Conservation (phyloP, 441 rosid genomes). For the Erodium moschatum region DNA sequence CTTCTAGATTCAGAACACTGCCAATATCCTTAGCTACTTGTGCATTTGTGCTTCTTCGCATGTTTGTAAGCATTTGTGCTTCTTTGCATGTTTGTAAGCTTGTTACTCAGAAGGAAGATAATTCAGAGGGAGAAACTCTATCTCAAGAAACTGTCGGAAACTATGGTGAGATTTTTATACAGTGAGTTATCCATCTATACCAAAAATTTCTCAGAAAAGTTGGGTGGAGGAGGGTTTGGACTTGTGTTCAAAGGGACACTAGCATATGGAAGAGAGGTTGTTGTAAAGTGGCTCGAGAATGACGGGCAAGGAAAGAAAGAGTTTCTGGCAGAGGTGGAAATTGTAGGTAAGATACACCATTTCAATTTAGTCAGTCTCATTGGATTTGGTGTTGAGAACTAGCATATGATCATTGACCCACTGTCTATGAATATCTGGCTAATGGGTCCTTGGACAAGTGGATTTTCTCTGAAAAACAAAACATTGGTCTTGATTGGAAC, state of each 20-base stretch:
- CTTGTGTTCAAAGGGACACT: slow-evolving; percentile 24
- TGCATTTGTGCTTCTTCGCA: too few relatives aligned
- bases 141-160: too few relatives aligned
- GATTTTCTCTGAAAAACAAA: too few relatives aligned
- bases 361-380: slow-evolving; percentile 23
- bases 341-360: slow-evolving; percentile 21
- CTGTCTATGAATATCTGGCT: slow-evolving; percentile 26
- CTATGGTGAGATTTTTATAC: slow-evolving; percentile 18
- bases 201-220: slow-evolving; percentile 19
- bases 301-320: slow-evolving; percentile 23
- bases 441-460: slow-evolving; percentile 7
- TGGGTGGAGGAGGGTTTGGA: slow-evolving; percentile 33
- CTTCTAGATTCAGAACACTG: too few relatives aligned
- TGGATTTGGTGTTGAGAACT: slow-evolving; percentile 26
- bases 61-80: too few relatives aligned
- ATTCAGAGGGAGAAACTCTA: too few relatives aligned
- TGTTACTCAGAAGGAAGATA: too few relatives aligned
- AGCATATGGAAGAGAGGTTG: slow-evolving; percentile 18
- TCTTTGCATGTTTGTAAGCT: too few relatives aligned
- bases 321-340: slow-evolving; percentile 23
- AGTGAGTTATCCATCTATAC: slow-evolving; percentile 21
- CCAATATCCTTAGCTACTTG: too few relatives aligned
- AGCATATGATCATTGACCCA: slow-evolving; percentile 22
- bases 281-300: slow-evolving; percentile 22
- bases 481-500: too few relatives aligned